Base-by-base conservation (phyloP, 495 filamentous ascomycete genomes). In the Hypoxylon fragiforme region DNA sequence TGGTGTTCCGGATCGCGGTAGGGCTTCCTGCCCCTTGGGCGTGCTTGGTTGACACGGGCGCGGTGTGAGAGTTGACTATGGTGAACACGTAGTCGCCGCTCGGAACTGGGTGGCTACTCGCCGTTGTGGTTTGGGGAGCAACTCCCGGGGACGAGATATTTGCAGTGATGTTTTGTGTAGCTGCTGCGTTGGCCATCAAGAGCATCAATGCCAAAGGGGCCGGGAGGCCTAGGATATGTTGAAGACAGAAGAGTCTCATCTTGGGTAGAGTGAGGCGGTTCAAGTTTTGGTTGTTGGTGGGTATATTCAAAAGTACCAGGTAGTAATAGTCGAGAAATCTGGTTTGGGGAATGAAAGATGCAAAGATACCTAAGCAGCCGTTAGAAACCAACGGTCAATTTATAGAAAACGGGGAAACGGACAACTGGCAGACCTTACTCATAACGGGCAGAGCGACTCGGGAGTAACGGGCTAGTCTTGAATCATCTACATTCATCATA, bases 21-120 rank as follows among this genome's bases (percentile, higher is more conserved):
- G 49, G 63, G 19, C 37, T 36, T 2, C 37, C 44, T 1, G 37
- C 39, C 15, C 57, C 61, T 39, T 48, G 42, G n/a, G 3, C 43
- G 20, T 63, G 60, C n/a, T 22, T 7, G 7, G 63, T 63, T 7
- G 52, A 44, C 6, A 66, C 49, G 3, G 55, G 38, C 8, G 44
- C 52, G 4, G 60, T 66, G 45, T 66, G 63, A 13, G 49, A 61
- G 41, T 66, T 66, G 2, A 66, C 14, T 15, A 63, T 11, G 1
- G 56, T 66, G 26, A 66, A 51, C n/a, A 55, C 24, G 32, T 56
- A 66, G 7, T 63, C 51, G 26, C 24, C 18, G n/a, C 21, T 16
- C 4, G 11, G 3, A 8, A 20, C 7, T 28, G 31, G 45, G 15
- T 46, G 32, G 2, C 6, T 18, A 11, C 21, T 18, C 14, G 43